Conservation (phyloP, 768 basidiomycete species). For the Lanmaoa rubissima region DNA sequence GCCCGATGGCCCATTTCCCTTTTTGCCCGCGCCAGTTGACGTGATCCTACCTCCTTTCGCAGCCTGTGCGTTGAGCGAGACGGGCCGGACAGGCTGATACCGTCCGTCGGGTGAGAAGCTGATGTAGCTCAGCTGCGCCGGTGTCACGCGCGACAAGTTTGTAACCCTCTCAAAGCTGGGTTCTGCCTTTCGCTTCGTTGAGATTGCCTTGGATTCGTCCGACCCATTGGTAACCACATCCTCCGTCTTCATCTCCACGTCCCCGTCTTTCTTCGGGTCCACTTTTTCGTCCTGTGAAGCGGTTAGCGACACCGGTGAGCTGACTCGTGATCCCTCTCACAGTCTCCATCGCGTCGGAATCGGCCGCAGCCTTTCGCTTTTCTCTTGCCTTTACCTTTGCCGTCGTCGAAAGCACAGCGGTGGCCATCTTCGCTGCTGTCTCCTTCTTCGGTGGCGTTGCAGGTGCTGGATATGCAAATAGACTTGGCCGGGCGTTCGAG, state of each 20-base stretch:
- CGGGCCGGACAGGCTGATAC: conserved; percentile 86
- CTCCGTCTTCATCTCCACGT: conserved; percentile 80
- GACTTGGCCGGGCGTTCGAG: conserved; percentile 85
- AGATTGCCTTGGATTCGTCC: conserved; percentile 50
- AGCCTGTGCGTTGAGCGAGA: conserved; percentile 46
- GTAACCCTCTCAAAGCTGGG: conserved; percentile 69
- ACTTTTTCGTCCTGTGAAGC: conserved; percentile 50
- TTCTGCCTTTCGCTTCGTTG: conserved; percentile 64
- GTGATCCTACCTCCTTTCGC: conserved; percentile 36
- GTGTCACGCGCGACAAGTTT: conserved; percentile 92
- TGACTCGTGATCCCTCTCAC: conserved; percentile 43
- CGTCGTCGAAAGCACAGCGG: conserved; percentile 95
- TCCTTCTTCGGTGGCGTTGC: conserved; percentile 93
- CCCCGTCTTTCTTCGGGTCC: conserved; percentile 55
- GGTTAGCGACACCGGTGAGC: conserved; percentile 14
- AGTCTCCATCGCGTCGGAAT: conserved; percentile 78
- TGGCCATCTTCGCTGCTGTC: conserved; percentile 84
- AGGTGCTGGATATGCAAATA: conserved; percentile 88
- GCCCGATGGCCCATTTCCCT: conserved; percentile 31
- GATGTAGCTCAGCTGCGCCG: conserved; percentile 82
- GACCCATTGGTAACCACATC: conserved; percentile 58
- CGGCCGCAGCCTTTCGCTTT: conserved; percentile 85
- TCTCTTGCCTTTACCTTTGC: conserved; percentile 96
- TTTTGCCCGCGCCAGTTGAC: conserved; percentile 26
- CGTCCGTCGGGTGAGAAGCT: conserved; percentile 76